A percentile compares a stretch with the other conserved stretches of the same genome.
Conservation (phyloP, 805 yeast species). For the Spathaspora hagerdaliae region DNA sequence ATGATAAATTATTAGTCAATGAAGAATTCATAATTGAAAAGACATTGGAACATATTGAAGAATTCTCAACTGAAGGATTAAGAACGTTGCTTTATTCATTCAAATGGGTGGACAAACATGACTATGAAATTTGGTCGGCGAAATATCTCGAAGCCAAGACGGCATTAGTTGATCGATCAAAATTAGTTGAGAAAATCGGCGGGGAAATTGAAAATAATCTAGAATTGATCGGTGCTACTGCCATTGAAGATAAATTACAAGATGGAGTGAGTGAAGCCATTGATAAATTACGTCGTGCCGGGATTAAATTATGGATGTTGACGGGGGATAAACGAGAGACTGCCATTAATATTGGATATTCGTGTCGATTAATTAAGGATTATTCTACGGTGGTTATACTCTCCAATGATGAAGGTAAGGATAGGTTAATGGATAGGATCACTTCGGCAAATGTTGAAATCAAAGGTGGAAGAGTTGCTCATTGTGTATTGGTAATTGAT, state of each 20-base stretch:
- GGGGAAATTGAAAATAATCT: slow-evolving; percentile 65
- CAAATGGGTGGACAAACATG: slow-evolving; percentile 58
- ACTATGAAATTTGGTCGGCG: slow-evolving; percentile 63
- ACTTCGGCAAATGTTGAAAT: slow-evolving; percentile 74
- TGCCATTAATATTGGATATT: slow-evolving; percentile 93
- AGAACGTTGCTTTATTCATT: slow-evolving; percentile 84
- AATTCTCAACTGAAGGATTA: slow-evolving; percentile 91
- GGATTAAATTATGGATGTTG: slow-evolving; percentile 95
- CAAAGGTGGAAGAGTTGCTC: slow-evolving; percentile 75
- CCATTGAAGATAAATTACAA: slow-evolving; percentile 94
- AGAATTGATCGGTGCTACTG: slow-evolving; percentile 84
- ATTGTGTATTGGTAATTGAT: slow-evolving; percentile 90
- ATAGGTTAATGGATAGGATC: slow-evolving; percentile 62
- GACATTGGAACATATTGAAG: slow-evolving; percentile 87
- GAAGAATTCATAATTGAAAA: slow-evolving; percentile 77
- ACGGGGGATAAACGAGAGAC: slow-evolving; percentile 98
- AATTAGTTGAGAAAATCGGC: slow-evolving; percentile 68
- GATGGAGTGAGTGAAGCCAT: slow-evolving; percentile 96
- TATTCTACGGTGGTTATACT: slow-evolving; percentile 85
- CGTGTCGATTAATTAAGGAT: slow-evolving; percentile 90
- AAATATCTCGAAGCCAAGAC: slow-evolving; percentile 75
- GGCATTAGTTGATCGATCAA: slow-evolving; percentile 62
- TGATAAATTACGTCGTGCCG: slow-evolving; percentile 87
- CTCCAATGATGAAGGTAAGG: slow-evolving; percentile 42
- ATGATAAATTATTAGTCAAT: slow-evolving; percentile 58